Evolutionary conservation across 2,329 filamentous ascomycete species (phyloP).

Genomic region (Fusarium subtropicale): DNA sequence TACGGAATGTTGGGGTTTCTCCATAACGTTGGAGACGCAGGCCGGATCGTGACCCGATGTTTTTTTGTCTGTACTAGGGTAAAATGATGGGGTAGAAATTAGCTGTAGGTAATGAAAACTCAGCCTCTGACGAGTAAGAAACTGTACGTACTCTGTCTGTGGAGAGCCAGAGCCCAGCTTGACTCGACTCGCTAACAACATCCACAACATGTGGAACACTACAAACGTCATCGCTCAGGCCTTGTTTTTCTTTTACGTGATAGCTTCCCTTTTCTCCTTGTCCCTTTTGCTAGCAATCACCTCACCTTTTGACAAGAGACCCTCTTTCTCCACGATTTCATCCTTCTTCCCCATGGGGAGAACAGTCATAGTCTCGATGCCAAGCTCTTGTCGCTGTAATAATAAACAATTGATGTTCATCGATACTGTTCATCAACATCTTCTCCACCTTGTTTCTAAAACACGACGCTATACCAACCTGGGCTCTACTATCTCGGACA

Average conservation of each 20-base stretch:
- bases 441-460: neutral
- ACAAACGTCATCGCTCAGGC: constrained; percentile 25
- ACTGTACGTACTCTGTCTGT: neutral
- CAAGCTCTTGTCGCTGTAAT: neutral
- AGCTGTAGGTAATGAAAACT: constrained; percentile 21
- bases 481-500: constrained; percentile 1
- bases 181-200: constrained; percentile 2
- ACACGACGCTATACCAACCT: neutral
- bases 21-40: constrained; percentile 19
- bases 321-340: constrained; percentile 17
- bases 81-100: constrained; percentile 17
- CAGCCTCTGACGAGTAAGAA: constrained; percentile 1
- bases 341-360: constrained; percentile 3
- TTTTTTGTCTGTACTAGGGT: neutral
- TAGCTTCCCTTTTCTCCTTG: neutral
- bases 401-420: neutral
- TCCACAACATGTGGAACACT: constrained; percentile 16
- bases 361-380: neutral
- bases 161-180: neutral
- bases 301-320: neutral
- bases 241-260: constrained; percentile 37
- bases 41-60: constrained; percentile 13
- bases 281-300: neutral
- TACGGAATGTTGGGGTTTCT: constrained; percentile 6
- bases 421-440: neutral